Percentiles rank a stretch among this genome's conserved stretches.
phyloP scores from a whole-genome alignment of 2,329 filamentous ascomycete genomes.

The Colletotrichum lini region DNA sequence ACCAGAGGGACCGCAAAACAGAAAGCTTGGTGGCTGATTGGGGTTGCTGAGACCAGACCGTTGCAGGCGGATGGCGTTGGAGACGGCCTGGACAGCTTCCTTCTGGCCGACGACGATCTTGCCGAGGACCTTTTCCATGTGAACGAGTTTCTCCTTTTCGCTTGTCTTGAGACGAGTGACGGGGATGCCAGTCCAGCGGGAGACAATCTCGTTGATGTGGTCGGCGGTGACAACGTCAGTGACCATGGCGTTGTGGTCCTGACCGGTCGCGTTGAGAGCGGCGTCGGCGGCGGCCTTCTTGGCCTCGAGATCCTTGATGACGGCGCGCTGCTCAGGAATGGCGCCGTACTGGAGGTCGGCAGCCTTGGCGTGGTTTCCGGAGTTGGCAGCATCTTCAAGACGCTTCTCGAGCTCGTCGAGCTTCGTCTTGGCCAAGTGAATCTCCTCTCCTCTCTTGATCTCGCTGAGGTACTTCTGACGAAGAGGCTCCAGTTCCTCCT shows the following conservation, averaged over 20 bases:
- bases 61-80: constrained; percentile 95
- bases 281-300: constrained; percentile 86
- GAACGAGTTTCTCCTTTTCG: constrained; percentile 97
- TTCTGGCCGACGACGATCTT: constrained; percentile 93
- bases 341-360: constrained; percentile 98
- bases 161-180: constrained; percentile 94
- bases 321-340: constrained; percentile 89
- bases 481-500: constrained; percentile 91
- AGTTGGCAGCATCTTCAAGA: constrained; percentile 91
- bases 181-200: constrained; percentile 97
- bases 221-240: constrained; percentile 96
- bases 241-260: constrained; percentile 79
- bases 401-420: constrained; percentile 93
- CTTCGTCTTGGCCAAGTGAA: constrained; percentile 96
- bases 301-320: constrained; percentile 85
- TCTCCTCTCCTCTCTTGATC: constrained; percentile 89
- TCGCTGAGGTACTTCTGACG: constrained; percentile 97
- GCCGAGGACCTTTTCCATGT: constrained; percentile 91
- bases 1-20: constrained; percentile 98
- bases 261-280: constrained; percentile 67
- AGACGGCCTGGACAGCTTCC: constrained; percentile 92
- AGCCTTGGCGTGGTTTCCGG: constrained; percentile 86
- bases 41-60: constrained; percentile 95
- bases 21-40: constrained; percentile 96
- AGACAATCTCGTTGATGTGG: constrained; percentile 99